Percentiles rank a stretch among this genome's conserved stretches.
These are phyloP conservation scores for Tricholoma sp. DNA, from an alignment of 768 basidiomycete species.

Conservation along the genomic window DNA sequence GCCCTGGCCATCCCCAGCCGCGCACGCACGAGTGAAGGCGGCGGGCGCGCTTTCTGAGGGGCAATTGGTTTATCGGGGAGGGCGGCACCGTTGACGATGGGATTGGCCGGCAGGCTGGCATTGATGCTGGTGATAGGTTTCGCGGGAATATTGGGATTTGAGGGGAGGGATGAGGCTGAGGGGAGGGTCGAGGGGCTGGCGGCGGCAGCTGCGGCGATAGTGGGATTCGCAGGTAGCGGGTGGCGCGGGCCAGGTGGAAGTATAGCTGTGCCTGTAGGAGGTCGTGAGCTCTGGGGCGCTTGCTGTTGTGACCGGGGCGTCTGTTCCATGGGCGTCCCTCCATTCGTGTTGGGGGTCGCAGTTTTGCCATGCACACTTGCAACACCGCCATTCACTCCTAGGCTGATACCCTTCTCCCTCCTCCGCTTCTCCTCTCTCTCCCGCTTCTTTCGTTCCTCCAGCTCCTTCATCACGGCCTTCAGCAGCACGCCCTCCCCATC, in stretches of 20 bases:
- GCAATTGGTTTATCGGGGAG: background rate
- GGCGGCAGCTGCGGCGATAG: constrained; percentile 4
- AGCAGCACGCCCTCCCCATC: constrained; percentile 70
- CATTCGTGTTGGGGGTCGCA: background rate
- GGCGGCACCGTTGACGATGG: background rate
- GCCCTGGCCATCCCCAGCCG: constrained; percentile 1
- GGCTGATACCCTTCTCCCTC: constrained; percentile 20
- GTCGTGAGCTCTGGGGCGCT: background rate
- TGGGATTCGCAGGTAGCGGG: constrained; percentile 13
- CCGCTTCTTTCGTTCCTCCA: constrained; percentile 52
- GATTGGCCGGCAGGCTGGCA: background rate
- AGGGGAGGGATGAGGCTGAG: background rate
- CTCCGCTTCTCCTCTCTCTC: constrained; percentile 39
- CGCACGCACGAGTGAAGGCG: constrained; percentile 1
- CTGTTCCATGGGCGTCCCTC: background rate
- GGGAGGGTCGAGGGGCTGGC: background rate
- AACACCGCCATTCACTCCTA: background rate
- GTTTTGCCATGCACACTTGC: constrained; percentile 4
- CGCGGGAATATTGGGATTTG: constrained; percentile 9
- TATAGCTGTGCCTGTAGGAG: background rate
- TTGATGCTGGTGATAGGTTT: constrained; percentile 7
- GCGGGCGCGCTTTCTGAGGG: constrained; percentile 1
- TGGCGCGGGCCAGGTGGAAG: background rate
- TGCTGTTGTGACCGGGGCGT: constrained; percentile 1
- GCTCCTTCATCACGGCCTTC: constrained; percentile 60